These are phyloP conservation scores for Heliosperma pusillum DNA, from an alignment of 148 eudicot species.

Conservation along the genomic window DNA sequence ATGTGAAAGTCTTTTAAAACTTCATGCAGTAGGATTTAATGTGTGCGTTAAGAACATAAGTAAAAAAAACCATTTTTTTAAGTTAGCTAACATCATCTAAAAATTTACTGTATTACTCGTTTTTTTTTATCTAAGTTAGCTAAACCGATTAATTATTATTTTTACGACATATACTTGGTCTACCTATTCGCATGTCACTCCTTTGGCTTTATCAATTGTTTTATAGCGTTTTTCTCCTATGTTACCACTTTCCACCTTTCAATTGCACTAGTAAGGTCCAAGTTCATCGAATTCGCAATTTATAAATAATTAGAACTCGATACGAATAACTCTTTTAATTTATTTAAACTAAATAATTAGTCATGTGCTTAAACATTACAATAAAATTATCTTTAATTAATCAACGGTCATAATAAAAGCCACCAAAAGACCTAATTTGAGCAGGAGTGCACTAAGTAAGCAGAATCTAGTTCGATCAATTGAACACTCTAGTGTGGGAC, in stretches of 20 bases:
- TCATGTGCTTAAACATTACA: constrained; percentile 14
- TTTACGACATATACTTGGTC: too few relatives aligned
- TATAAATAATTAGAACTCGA: neutral
- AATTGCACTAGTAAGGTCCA: neutral
- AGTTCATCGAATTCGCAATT: neutral
- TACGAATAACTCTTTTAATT: neutral
- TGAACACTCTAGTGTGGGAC: neutral
- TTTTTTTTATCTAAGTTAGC: too few relatives aligned
- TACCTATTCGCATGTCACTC: too few relatives aligned
- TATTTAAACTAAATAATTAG: neutral
- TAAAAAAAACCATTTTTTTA: too few relatives aligned
- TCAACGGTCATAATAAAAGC: neutral
- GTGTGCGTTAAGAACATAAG: too few relatives aligned
- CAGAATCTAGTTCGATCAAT: constrained; percentile 13
- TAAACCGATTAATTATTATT: too few relatives aligned
- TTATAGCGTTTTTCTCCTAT: neutral
- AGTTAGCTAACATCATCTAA: too few relatives aligned
- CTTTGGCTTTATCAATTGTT: too few relatives aligned
- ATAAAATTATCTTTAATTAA: constrained; percentile 5
- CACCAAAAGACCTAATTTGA: neutral
- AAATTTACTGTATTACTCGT: too few relatives aligned
- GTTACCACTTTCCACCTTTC: neutral
- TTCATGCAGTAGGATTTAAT: too few relatives aligned
- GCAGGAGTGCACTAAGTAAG: constrained; percentile 13
- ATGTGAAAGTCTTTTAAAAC: too few relatives aligned